Conservation (phyloP, 2,329 filamentous ascomycete genomes). For the Rhinocladiella mackenziei region DNA sequence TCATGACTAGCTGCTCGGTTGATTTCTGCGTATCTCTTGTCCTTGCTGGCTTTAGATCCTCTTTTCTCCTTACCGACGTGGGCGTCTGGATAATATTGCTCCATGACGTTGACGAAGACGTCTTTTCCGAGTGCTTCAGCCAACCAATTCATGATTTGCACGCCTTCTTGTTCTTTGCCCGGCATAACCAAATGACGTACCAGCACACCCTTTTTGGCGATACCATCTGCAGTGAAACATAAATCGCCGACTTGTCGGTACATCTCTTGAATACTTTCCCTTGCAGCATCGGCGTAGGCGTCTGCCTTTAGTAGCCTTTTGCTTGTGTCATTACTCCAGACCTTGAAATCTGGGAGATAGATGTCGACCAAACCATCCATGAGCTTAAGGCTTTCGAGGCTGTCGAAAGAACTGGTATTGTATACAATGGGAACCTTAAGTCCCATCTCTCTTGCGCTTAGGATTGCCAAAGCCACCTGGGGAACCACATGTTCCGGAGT, state of each 20-base stretch:
- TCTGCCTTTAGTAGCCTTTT: constrained; percentile 72
- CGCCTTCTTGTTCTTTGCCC: constrained; percentile 68
- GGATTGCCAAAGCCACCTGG: constrained; percentile 71
- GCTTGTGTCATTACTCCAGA: constrained; percentile 65
- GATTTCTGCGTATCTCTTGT: constrained; percentile 69
- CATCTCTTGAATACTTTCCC: constrained; percentile 76
- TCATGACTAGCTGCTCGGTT: constrained; percentile 64
- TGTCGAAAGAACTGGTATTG: constrained; percentile 81
- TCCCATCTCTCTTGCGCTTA: constrained; percentile 67
- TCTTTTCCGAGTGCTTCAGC: constrained; percentile 69
- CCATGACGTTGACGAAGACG: constrained; percentile 81
- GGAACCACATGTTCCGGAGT: constrained; percentile 85
- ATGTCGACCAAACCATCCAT: constrained; percentile 79
- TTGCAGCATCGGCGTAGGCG: constrained; percentile 67
- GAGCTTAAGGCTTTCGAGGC: constrained; percentile 64
- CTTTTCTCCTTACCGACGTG: constrained; percentile 70
- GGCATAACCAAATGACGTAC: constrained; percentile 83
- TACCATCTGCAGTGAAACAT: constrained; percentile 74
- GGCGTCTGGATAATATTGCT: constrained; percentile 77
- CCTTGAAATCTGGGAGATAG: constrained; percentile 84
- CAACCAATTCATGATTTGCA: constrained; percentile 71
- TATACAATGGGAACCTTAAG: constrained; percentile 72
- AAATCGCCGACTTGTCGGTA: constrained; percentile 76
- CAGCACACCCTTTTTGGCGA: constrained; percentile 72
- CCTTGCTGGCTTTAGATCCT: constrained; percentile 34